phyloP scores from a whole-genome alignment of 306 rosid species.

The Trifolium fragiferum region DNA sequence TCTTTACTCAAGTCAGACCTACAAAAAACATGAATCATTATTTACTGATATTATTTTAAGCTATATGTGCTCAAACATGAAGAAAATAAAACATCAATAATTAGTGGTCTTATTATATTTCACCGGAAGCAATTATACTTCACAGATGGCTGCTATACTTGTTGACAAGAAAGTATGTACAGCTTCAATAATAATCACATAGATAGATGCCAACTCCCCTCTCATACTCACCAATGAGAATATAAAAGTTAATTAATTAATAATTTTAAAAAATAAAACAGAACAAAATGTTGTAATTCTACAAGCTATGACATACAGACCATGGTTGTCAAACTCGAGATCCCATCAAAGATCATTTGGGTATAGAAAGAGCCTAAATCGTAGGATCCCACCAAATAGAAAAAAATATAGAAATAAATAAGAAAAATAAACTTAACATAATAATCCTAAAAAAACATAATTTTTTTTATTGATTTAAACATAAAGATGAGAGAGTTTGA shows the following conservation, averaged over 20 bases:
- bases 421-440: too few species aligned
- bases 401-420: too few species aligned
- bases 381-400: too few species aligned
- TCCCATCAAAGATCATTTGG: too few species aligned
- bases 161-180: neutral
- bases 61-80: constrained; percentile 16
- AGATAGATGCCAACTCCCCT: constrained; percentile 20
- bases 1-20: constrained; percentile 86
- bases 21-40: constrained; percentile 47
- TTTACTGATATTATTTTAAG: constrained; percentile 1
- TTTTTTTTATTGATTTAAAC: too few species aligned
- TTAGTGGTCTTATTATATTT: neutral
- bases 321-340: too few species aligned
- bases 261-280: neutral
- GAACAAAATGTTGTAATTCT: constrained; percentile 5
- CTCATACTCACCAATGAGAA: constrained; percentile 24
- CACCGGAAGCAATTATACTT: constrained; percentile 1
- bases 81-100: constrained; percentile 4
- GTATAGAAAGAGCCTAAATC: too few species aligned
- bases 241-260: neutral
- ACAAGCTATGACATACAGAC: neutral
- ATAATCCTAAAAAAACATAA: too few species aligned
- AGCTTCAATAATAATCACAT: neutral
- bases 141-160: neutral
- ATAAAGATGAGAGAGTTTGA: too few species aligned